These are phyloP conservation scores for Aspergillus sergii DNA, from an alignment of 2,329 filamentous ascomycete genomes.

Conservation along the genomic window DNA sequence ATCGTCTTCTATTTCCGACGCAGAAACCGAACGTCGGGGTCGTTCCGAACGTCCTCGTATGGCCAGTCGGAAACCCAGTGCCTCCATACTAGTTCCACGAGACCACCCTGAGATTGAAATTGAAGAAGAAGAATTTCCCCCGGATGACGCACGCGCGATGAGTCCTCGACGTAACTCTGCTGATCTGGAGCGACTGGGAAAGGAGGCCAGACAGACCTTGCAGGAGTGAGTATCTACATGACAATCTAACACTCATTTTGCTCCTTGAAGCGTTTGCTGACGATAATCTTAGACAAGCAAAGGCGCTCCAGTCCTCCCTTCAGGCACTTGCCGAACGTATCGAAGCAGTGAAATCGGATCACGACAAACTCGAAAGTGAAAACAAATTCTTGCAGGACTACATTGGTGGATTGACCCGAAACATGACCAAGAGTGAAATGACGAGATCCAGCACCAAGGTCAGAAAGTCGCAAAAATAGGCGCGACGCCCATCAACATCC, in stretches of 20 bases:
- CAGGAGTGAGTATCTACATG: conserved; percentile 56
- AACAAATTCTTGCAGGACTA: conserved; percentile 98
- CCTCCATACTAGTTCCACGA: conserved; percentile 78
- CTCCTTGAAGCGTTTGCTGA: conserved; percentile 2
- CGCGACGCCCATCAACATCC: conserved; percentile 6
- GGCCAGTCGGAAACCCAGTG: conserved; percentile 75
- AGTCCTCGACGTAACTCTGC: conserved; percentile 88
- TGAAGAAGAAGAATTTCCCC: conserved; percentile 74
- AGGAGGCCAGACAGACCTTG: conserved; percentile 70
- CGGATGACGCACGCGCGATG: conserved; percentile 91
- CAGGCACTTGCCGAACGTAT: conserved; percentile 89
- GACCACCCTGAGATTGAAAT: conserved; percentile 74
- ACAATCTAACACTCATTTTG: background rate
- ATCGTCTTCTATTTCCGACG: conserved; percentile 53
- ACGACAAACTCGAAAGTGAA: conserved; percentile 94
- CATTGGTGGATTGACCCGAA: conserved; percentile 92
- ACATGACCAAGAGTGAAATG: conserved; percentile 60
- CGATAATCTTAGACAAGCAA: conserved; percentile 70
- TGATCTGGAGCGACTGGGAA: conserved; percentile 83
- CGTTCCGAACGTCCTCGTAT: conserved; percentile 65
- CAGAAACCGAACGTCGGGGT: conserved; percentile 45
- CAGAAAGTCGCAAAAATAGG: conserved; percentile 49
- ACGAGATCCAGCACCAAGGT: conserved; percentile 54
- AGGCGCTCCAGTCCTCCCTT: conserved; percentile 83
- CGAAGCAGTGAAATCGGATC: conserved; percentile 89